Evolutionary conservation across 2,329 filamentous ascomycete genomes (phyloP).

Genomic region (Arthrobotrys iridis): DNA sequence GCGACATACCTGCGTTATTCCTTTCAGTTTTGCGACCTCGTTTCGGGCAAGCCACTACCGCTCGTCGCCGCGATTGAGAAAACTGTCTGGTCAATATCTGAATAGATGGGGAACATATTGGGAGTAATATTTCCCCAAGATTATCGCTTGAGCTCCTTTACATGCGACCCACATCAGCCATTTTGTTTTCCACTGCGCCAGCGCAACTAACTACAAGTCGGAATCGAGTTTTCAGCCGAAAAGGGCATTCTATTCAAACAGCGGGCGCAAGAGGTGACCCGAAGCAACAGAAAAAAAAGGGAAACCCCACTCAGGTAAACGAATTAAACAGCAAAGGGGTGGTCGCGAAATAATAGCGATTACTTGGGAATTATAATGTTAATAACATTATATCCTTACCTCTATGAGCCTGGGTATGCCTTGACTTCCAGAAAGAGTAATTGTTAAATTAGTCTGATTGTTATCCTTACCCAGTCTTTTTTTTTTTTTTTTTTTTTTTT

Average conservation of each 20-base stretch:
- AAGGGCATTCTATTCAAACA: conserved; percentile 41
- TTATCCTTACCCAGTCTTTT: conserved; percentile 50
- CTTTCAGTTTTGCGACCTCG: conserved; percentile 25
- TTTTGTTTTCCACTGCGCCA: neutral
- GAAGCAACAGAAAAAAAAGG: conserved; percentile 25
- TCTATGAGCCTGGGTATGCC: conserved; percentile 31
- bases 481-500: conserved; percentile 30
- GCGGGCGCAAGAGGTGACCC: conserved; percentile 36
- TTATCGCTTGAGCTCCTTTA: conserved; percentile 36
- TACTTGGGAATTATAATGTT: conserved; percentile 48
- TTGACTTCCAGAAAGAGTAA: conserved; percentile 52
- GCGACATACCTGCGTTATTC: conserved; percentile 53
- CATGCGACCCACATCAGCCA: conserved; percentile 13
- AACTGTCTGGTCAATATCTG: conserved; percentile 7
- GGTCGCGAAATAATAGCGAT: conserved; percentile 52
- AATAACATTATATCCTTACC: conserved; percentile 50
- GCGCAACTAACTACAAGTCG: conserved; percentile 27
- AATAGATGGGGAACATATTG: conserved; percentile 12
- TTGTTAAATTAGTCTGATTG: conserved; percentile 53
- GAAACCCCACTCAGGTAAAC: conserved; percentile 50
- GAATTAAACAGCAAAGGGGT: conserved; percentile 37
- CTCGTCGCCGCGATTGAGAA: conserved; percentile 17
- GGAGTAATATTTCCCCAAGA: neutral
- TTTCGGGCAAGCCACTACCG: conserved; percentile 50
- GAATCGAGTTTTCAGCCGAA: conserved; percentile 44